These are phyloP conservation scores for Colletotrichum plurivorum DNA, from an alignment of 2,329 filamentous ascomycete genomes.

Conservation along the genomic window DNA sequence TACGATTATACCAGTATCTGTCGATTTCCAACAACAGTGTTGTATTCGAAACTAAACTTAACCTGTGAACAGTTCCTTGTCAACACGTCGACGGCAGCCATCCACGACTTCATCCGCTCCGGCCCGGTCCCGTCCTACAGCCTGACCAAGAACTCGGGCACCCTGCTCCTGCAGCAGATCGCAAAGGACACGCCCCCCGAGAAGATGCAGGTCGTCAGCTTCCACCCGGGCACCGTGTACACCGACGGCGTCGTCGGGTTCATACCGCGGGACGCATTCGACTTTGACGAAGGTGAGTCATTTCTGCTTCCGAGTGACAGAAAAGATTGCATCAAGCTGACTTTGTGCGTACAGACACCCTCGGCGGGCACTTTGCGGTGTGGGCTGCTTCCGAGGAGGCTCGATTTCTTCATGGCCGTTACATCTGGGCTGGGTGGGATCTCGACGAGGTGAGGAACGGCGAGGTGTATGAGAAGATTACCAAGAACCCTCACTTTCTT, in stretches of 20 bases:
- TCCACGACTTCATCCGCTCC: no score
- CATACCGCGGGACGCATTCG: constrained; percentile 41
- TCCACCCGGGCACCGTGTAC: constrained; percentile 56
- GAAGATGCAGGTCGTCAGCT: constrained; percentile 55
- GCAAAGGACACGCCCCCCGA: constrained; percentile 51
- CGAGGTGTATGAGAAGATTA: constrained; percentile 31
- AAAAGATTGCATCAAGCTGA: not conserved
- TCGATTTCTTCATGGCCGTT: constrained; percentile 55
- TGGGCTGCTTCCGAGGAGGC: constrained; percentile 57
- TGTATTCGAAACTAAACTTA: no score
- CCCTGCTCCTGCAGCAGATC: constrained; percentile 51
- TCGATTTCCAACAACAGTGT: no score
- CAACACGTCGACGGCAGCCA: not conserved
- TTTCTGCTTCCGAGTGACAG: no score
- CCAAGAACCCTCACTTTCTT: constrained; percentile 41
- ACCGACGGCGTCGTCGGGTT: constrained; percentile 48
- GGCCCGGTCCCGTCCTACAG: no score
- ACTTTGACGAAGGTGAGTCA: constrained; percentile 47
- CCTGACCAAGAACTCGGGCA: no score
- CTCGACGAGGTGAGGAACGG: constrained; percentile 52
- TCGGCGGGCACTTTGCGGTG: constrained; percentile 49
- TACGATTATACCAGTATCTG: no score
- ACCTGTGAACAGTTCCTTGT: not conserved
- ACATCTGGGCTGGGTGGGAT: constrained; percentile 59
- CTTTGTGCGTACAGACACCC: not conserved